phyloP scores from a whole-genome alignment of 2,329 filamentous ascomycete species.

The Alternaria sp. region DNA sequence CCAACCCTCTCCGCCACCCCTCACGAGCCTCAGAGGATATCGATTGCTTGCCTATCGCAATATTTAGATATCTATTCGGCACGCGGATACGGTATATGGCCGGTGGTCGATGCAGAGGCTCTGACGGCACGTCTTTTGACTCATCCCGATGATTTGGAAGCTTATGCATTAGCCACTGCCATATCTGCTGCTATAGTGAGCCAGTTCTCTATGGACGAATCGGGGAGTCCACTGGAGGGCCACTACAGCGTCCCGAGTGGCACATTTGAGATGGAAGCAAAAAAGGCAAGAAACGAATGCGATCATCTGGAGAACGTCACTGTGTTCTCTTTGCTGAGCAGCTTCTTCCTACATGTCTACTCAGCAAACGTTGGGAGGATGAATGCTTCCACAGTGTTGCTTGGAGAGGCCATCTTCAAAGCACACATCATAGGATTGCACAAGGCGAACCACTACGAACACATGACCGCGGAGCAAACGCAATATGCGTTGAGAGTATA shows the following conservation, averaged over 20 bases:
- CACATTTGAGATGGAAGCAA: constrained; percentile 40
- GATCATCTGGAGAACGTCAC: constrained; percentile 43
- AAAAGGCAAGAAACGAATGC: constrained; percentile 31
- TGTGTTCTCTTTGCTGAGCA: constrained; percentile 36
- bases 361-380: constrained; percentile 45
- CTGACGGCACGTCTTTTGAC: constrained; percentile 42
- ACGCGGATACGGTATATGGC: constrained; percentile 44
- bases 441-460: constrained; percentile 32
- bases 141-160: constrained; percentile 39
- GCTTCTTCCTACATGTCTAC: constrained; percentile 45
- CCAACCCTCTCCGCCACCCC: constrained; percentile 19
- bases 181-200: constrained; percentile 45
- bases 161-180: constrained; percentile 40
- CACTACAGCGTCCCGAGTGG: constrained; percentile 40
- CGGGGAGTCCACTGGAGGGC: constrained; percentile 39
- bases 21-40: constrained; percentile 35
- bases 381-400: constrained; percentile 38
- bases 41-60: constrained; percentile 39
- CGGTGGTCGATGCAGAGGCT: constrained; percentile 41
- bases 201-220: constrained; percentile 44
- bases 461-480: constrained; percentile 30
- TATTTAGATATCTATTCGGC: constrained; percentile 42
- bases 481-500: constrained; percentile 43
- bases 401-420: constrained; percentile 44
- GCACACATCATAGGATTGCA: constrained; percentile 43